Base-by-base conservation (phyloP, 2,329 filamentous ascomycete species). In the Exophiala xenobiotica region DNA sequence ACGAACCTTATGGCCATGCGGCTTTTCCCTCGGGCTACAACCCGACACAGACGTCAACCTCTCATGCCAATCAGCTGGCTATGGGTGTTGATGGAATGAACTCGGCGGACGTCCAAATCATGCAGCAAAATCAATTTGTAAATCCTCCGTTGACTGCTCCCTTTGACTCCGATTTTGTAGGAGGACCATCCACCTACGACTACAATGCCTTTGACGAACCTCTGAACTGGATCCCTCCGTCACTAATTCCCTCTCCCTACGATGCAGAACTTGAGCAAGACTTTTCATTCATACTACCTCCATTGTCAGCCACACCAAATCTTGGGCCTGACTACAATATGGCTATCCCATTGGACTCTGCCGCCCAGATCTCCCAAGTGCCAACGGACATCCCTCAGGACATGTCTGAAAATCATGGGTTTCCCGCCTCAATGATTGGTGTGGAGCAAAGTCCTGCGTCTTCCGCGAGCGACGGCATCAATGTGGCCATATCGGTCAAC, bases 381-480 rank as follows among this genome's bases (percentile, higher is more conserved):
- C 14, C 70, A 67, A 39, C 77, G 60, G 0, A 79, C 78, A 2
- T 68, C 62, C 19, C 81, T 66, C 70, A 84, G 71, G 2, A 69
- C 20, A 19, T 38, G 5, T 12, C 26, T 12, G 53, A 46, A 16
- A 43, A 22, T 24, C 53, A 51, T 23, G 29, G 22, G 16, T 26
- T 52, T 33, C 31, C 46, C 2, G 38, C 40, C 19, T 26, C 51
- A 14, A 31, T 51, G 9, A 23, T 49, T 22, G 33, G 40, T 20
- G 12, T 55, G 16, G 57, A 48, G 22, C 50, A 54, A 39, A 59
- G 57, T 40, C 57, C 57, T 14, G 31, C 46, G 3, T 59, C 57
- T 12, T 59, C 57, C 18, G 44, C 46, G 18, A 59, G 57, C 33
- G 54, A 59, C n/a, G 46, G 54, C n/a, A 19, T 49, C 16, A 23